phyloP scores from a whole-genome alignment of 768 basidiomycete species.

The Epithele typhae region DNA sequence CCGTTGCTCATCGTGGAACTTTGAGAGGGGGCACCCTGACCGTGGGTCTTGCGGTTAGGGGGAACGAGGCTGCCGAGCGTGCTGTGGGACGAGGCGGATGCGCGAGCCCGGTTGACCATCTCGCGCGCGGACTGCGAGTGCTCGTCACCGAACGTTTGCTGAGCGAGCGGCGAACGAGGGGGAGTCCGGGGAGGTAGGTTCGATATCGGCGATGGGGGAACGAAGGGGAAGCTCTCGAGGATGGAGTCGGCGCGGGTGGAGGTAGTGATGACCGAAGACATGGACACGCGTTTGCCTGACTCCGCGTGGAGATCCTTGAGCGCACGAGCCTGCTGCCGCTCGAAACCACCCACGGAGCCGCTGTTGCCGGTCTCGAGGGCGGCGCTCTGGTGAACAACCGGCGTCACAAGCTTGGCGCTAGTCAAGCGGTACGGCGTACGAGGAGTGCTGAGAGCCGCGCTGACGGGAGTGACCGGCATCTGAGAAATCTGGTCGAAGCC shows the following conservation, averaged over 20 bases:
- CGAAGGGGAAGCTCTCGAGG: slow-evolving; percentile 83
- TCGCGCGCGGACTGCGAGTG: slow-evolving; percentile 7
- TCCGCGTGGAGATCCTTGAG: slow-evolving; percentile 50
- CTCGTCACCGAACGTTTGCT: slow-evolving; percentile 43
- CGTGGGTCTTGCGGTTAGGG: slow-evolving; percentile 57
- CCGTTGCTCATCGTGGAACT: slow-evolving; percentile 75
- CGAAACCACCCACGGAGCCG: slow-evolving; percentile 31
- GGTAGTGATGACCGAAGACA: slow-evolving; percentile 59
- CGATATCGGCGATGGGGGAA: slow-evolving; percentile 87
- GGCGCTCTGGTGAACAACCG: slow-evolving; percentile 27
- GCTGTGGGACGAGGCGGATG: slow-evolving; percentile 10
- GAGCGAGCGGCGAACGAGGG: slow-evolving; percentile 65
- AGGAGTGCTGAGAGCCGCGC: slow-evolving; percentile 28
- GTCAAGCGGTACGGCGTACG: slow-evolving; percentile 54
- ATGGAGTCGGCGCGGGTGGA: slow-evolving; percentile 81
- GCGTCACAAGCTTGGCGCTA: slow-evolving; percentile 56
- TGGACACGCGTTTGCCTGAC: slow-evolving; percentile 44
- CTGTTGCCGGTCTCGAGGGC: slow-evolving; percentile 20
- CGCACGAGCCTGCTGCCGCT: slow-evolving; percentile 67
- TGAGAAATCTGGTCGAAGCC: slow-evolving; percentile 36
- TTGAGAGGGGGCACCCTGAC: slow-evolving; percentile 73
- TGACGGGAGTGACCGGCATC: slow-evolving; percentile 19
- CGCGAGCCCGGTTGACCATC: slow-evolving; percentile 9
- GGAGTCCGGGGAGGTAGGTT: slow-evolving; percentile 72
- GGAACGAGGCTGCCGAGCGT: slow-evolving; percentile 29